A percentile compares a stretch with the other conserved stretches of the same genome.
These are phyloP conservation scores for Fusarium penzigii DNA, from an alignment of 2,329 filamentous ascomycete genomes.

Conservation along the genomic window DNA sequence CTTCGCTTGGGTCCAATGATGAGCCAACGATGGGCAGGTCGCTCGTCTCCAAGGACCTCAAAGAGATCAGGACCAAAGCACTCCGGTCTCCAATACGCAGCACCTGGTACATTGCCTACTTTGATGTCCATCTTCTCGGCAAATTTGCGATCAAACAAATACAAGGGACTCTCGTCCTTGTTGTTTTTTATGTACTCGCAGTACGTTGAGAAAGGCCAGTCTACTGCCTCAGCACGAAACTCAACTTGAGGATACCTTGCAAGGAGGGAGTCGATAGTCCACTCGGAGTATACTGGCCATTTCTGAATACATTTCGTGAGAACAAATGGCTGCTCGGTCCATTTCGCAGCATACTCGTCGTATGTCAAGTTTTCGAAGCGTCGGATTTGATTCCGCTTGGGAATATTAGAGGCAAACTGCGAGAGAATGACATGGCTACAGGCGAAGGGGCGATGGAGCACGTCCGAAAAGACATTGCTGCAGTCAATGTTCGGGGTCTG, in stretches of 20 bases:
- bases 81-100: conserved; percentile 74
- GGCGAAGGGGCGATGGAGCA: conserved; percentile 85
- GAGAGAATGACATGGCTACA: conserved; percentile 75
- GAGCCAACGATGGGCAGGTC: conserved; percentile 89
- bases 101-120: conserved; percentile 52
- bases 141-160: conserved; percentile 87
- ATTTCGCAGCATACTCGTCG: conserved; percentile 71
- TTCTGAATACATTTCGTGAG: conserved; percentile 77
- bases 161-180: conserved; percentile 84
- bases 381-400: conserved; percentile 69
- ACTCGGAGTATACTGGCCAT: conserved; percentile 77
- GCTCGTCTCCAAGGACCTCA: conserved; percentile 70
- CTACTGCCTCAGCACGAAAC: conserved; percentile 90
- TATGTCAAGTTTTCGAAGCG: conserved; percentile 69
- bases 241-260: conserved; percentile 63
- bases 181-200: conserved; percentile 78
- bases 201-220: conserved; percentile 86
- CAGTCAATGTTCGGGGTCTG: conserved; percentile 66
- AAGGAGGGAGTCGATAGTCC: conserved; percentile 71
- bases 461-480: conserved; percentile 82
- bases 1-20: conserved; percentile 86
- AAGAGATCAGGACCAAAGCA: conserved; percentile 91
- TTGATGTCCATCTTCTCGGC: conserved; percentile 79
- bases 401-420: conserved; percentile 71
- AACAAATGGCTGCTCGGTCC: conserved; percentile 83